phyloP scores from a whole-genome alignment of 495 filamentous ascomycete genomes.

The Jackrogersella minutella region DNA sequence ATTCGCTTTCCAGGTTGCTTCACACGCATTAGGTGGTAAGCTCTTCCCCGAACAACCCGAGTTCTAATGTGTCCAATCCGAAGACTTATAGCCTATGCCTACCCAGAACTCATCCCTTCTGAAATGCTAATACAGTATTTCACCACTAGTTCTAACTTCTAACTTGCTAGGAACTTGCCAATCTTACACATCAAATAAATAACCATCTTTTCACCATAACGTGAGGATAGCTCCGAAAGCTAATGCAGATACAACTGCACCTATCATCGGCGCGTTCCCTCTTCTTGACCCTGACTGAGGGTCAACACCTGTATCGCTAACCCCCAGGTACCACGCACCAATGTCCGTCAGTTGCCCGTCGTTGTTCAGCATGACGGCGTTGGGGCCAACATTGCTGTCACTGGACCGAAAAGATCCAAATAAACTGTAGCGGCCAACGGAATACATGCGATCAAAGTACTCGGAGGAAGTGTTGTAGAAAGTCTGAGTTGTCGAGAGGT shows the following conservation, averaged over 20 bases:
- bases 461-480: constrained; percentile 71
- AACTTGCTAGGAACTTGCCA: too few relatives aligned
- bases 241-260: constrained; percentile 9
- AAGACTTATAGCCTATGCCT: too few relatives aligned
- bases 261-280: not conserved
- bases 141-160: too few relatives aligned
- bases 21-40: too few relatives aligned
- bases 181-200: too few relatives aligned
- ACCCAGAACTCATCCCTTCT: too few relatives aligned
- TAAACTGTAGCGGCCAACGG: constrained; percentile 70
- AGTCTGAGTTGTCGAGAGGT: constrained; percentile 61
- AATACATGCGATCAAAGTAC: constrained; percentile 70
- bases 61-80: too few relatives aligned
- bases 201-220: not conserved
- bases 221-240: not conserved
- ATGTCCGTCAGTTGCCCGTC: constrained; percentile 73
- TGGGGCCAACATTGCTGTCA: constrained; percentile 73
- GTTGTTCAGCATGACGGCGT: constrained; percentile 69
- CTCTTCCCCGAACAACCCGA: too few relatives aligned
- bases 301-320: constrained; percentile 56
- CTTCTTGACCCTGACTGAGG: constrained; percentile 31
- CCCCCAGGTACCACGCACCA: constrained; percentile 76
- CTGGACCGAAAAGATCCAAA: constrained; percentile 76
- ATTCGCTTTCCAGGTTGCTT: too few relatives aligned
- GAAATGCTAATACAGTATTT: too few relatives aligned